A percentile compares a stretch with the other conserved stretches of the same genome.
These are phyloP conservation scores for Rheum nobile DNA, from an alignment of 148 eudicot genomes.

Conservation along the genomic window DNA sequence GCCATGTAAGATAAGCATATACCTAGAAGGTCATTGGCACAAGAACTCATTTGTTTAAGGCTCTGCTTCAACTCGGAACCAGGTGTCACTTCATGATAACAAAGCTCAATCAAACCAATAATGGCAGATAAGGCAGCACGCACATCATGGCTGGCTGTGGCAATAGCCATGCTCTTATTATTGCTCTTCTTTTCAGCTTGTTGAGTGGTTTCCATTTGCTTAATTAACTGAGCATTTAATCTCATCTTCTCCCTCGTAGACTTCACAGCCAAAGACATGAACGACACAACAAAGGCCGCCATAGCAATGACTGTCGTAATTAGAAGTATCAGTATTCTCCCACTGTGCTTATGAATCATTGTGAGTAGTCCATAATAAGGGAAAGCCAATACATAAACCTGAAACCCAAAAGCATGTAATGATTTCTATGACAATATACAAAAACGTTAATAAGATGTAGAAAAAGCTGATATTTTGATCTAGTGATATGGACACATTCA, in stretches of 20 bases:
- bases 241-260: slow-evolving; percentile 31
- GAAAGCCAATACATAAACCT: slow-evolving; percentile 47
- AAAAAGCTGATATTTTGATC: too few relatives aligned
- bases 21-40: slow-evolving; percentile 11
- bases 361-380: slow-evolving; percentile 5
- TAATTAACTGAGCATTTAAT: slow-evolving; percentile 39
- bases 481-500: too few relatives aligned
- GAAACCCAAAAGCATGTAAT: neutral
- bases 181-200: slow-evolving; percentile 52
- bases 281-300: slow-evolving; percentile 13
- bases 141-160: slow-evolving; percentile 66
- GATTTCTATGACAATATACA: neutral
- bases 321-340: slow-evolving; percentile 19
- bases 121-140: slow-evolving; percentile 62
- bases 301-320: neutral
- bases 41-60: slow-evolving; percentile 33
- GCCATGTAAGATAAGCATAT: too few relatives aligned
- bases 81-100: slow-evolving; percentile 19
- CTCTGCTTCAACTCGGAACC: slow-evolving; percentile 41
- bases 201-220: slow-evolving; percentile 35
- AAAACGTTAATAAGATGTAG: too few relatives aligned
- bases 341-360: slow-evolving; percentile 16
- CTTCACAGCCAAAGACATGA: slow-evolving; percentile 17
- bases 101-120: slow-evolving; percentile 34
- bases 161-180: slow-evolving; percentile 53